Base-by-base conservation (phyloP, 2,329 filamentous ascomycete genomes). In the Sporothrix protearum region DNA sequence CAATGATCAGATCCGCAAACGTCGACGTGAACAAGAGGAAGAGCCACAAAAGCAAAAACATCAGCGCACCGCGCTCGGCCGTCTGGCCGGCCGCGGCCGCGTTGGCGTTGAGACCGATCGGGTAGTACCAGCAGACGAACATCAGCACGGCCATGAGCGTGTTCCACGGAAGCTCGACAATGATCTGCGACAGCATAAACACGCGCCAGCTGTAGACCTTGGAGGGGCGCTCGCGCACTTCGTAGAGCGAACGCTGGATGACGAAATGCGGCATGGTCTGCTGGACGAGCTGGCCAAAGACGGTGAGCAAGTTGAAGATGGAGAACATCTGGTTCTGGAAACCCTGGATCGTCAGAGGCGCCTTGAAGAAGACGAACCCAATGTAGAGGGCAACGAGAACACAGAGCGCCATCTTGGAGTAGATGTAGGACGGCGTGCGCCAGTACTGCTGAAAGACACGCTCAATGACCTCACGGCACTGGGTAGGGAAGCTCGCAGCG, bases 381-480 rank as follows among this genome's bases (percentile, higher is more conserved):
- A 96, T 92, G 80, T 96, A 96, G 12, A 96, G 85, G 6, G 89
- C 82, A 33, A 86, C 81, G 16, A 88, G 80, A 30, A 87, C 82
- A 78, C 89, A 92, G 28, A 96, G 88, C 2, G 85, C 83, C 0
- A 86, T 79, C 84, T 97, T 97, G 76, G 92, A 90, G 82, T 94
- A 96, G 80, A 97, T 94, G 83, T 97, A 97, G 2, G 89, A 86
- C 0, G 94, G 94, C 0, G 90, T 94, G 73, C 94, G 91, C 93
- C 94, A 97, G 85, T 96, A 96, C 80, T 96, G 92, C 78, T 94
- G 88, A 84, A 96, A 96, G 39, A 96, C 91, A 77, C 94, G 92
- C 75, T 86, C 79, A 28, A 88, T 85, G 71, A 93, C 92, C 77
- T 90, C 85, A 70, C 81, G 83, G 63, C 95, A 82, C 80, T 97